Evolutionary conservation across 2,329 filamentous ascomycete species (phyloP), one percentile per base, ranked within the genome.

Genomic region (Talaromyces piceae): DNA sequence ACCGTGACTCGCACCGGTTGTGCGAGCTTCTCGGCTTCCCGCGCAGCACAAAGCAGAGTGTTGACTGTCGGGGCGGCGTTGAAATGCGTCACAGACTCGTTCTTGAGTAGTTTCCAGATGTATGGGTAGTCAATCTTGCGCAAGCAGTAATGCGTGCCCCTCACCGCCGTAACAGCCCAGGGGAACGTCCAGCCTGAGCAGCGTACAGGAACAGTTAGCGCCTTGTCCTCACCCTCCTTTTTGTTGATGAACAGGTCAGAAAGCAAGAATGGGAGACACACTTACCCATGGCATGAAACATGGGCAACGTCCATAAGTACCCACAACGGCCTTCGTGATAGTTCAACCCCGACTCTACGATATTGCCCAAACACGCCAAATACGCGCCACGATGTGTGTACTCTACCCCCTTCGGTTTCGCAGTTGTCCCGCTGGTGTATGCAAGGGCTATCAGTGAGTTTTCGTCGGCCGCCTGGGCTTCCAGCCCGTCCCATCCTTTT

Each of bases 11-110:
- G 79, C 8, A 97, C 90, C 0, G 83, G 80, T 1, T 81, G 71
- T 0, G 82, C 75, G 1, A 98, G 76, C 45, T 70, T 78, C 58
- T 79, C 80, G 2, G 93, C 91, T 66, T 90, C 84, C 37, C 84
- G 78, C 3, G 87, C 80, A 11, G 86, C 86, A 64, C 93, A 95
- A 2, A 98, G 80, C 1, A 97, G 73, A 0, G 91, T 98, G 67
- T 97, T 97, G 48, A 98, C 93, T 0, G 93, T 98, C 0, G 93
- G 93, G 0, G 91, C 93, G 1, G 91, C 91, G 63, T 91, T 95
- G 73, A 94, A 97, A 69, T 98, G 93, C 0, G 90, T 97, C 57
- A 98, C 86, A 5, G 81, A 76, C 68, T 97, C 88, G 48, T 89
- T 80, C 63, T 90, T 94, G 28, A 98, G 73, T 3, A 98, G 73